Evolutionary conservation across 208 protist genomes (phyloP), one percentile per base, ranked within the genome.

Genomic region (Blechomonas ayalai): DNA sequence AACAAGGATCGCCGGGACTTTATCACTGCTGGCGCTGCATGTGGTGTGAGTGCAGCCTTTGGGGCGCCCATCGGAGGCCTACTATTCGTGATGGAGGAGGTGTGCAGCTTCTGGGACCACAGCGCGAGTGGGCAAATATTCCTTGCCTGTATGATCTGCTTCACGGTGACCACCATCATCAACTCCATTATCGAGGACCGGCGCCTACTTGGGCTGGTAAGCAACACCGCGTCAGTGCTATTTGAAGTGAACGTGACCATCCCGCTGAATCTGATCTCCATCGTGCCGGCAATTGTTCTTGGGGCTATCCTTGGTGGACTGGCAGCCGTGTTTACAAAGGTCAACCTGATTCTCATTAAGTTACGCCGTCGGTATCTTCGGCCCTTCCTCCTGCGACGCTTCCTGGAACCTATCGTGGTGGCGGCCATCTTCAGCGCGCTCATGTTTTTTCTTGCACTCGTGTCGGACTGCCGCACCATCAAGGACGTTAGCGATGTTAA

Each of bases 11-110:
- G 91, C 34, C 61, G 92, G 10, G 95, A 97, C 52, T 96, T 97
- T 59, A 95, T 97, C 31, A 92, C 91, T 16, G 77, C 76, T 22
- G 91, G 96, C 15, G 89, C 92, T 42, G 96, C 96, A 2, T 93
- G 90, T 41, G 96, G 96, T 22, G 92, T 98, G 13, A 90, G 90
- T 16, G 87, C 89, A 0, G 95, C 93, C n/a, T 98, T 97, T 63
- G 93, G 92, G 7, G 87, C 96, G 4, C 96, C 96, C 0, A 95
- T 97, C 56, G 96, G 92, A 24, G 96, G 96, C 6, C 54, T 97
- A 22, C 76, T 98, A n/a, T 98, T 98, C 56, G 81, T 93, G 18
- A 83, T 97, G 64, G 96, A 98, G 58, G 95, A 97, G 62, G 80
- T 91, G 33, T 73, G 81, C 40, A 89, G 84, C 28, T 90, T 95